Evolutionary conservation across 2,329 filamentous ascomycete genomes (phyloP).

Genomic region (Colletotrichum endophyticum): DNA sequence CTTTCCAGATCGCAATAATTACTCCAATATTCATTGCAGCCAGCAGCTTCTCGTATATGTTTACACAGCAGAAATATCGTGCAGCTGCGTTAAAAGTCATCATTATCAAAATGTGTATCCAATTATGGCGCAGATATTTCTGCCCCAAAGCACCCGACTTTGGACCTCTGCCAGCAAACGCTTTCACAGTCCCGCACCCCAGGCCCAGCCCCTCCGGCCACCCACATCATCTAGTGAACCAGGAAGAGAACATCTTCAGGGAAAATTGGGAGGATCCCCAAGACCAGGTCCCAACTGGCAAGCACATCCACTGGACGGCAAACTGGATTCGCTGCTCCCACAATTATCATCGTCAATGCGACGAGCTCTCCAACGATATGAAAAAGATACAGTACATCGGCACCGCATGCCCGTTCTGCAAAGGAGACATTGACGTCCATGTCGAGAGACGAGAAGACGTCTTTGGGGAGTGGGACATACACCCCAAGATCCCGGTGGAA

Average conservation of each 20-base stretch:
- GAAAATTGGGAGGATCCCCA: neutral
- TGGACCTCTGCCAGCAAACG: neutral
- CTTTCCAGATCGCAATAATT: neutral
- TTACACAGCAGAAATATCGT: neutral
- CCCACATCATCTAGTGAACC: neutral
- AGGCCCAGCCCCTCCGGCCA: neutral
- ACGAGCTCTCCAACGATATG: neutral
- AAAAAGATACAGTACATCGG: neutral
- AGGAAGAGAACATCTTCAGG: neutral
- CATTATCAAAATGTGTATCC: neutral
- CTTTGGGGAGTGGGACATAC: neutral
- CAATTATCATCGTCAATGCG: neutral
- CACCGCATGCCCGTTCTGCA: neutral
- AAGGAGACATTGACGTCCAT: neutral
- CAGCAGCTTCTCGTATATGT: neutral
- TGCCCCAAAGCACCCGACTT: neutral
- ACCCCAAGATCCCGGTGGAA: neutral
- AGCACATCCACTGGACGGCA: constrained; percentile 2
- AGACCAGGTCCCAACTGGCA: neutral
- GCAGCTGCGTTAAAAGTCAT: neutral
- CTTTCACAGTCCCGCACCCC: neutral
- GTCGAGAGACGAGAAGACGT: neutral
- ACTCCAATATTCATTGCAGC: neutral
- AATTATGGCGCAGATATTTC: constrained; percentile 6
- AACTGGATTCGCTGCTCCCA: constrained; percentile 7